phyloP scores from a whole-genome alignment of 768 basidiomycete genomes.

The Amanita pseudoporphyria region DNA sequence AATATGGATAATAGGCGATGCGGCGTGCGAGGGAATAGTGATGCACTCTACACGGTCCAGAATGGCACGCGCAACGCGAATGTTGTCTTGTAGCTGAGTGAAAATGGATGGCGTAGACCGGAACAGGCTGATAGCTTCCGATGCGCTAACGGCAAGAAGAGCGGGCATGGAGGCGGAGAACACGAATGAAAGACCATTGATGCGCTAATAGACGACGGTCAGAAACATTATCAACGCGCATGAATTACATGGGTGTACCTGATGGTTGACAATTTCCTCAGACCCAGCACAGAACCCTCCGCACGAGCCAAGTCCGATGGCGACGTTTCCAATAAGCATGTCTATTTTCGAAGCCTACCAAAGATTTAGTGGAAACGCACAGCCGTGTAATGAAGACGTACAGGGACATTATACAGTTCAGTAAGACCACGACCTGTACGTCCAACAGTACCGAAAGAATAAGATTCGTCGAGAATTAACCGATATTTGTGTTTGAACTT shows the following conservation, averaged over 20 bases:
- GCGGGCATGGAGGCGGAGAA: slow-evolving; percentile 95
- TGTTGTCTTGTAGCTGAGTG: slow-evolving; percentile 69
- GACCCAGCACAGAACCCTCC: slow-evolving; percentile 98
- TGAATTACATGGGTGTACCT: slow-evolving; percentile 37
- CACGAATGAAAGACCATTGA: slow-evolving; percentile 92
- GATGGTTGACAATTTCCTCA: slow-evolving; percentile 74
- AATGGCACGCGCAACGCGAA: slow-evolving; percentile 63
- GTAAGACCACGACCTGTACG: slow-evolving; percentile 92
- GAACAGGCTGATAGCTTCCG: slow-evolving; percentile 77
- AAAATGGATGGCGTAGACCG: slow-evolving; percentile 70
- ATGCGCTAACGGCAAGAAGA: slow-evolving; percentile 79
- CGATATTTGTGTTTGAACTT: slow-evolving; percentile 96
- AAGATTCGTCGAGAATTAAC: slow-evolving; percentile 86
- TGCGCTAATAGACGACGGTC: slow-evolving; percentile 48
- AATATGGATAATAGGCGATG: too few relatives aligned
- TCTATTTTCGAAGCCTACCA: slow-evolving; percentile 81
- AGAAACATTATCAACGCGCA: neutral
- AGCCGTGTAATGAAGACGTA: slow-evolving; percentile 25
- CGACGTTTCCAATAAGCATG: slow-evolving; percentile 88
- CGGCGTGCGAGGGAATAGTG: too few relatives aligned
- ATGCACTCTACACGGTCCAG: slow-evolving; percentile 79
- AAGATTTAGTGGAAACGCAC: neutral
- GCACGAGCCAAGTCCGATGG: slow-evolving; percentile 69
- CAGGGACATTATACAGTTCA: slow-evolving; percentile 89
- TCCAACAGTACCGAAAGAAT: slow-evolving; percentile 91